phyloP scores from a whole-genome alignment of 139 green algal genomes.

The Medakamo hakoo region DNA sequence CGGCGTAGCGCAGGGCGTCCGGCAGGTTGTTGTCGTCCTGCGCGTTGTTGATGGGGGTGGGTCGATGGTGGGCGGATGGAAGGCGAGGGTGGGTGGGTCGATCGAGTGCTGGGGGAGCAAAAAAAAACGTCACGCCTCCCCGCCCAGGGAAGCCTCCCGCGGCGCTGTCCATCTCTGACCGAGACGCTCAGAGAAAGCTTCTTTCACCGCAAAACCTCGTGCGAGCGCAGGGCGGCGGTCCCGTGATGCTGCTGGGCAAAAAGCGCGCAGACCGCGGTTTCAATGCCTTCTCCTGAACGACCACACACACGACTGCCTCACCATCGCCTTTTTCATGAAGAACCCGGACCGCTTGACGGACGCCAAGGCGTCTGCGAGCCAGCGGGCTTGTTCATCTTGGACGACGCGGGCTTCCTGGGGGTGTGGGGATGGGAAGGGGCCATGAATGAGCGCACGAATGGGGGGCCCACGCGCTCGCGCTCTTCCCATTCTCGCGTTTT shows the following conservation, averaged over 20 bases:
- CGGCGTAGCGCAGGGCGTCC: slow-evolving; percentile 76
- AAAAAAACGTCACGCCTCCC: background rate
- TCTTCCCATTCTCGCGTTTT: too few relatives aligned
- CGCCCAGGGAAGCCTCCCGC: too few relatives aligned
- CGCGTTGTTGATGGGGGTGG: background rate
- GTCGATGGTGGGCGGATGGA: background rate
- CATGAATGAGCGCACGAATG: too few relatives aligned
- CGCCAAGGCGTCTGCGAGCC: slow-evolving; percentile 43
- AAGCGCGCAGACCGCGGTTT: background rate
- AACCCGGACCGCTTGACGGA: slow-evolving; percentile 63
- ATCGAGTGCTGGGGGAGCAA: background rate
- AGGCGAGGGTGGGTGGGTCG: background rate
- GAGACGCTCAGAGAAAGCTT: background rate
- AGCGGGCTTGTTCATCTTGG: slow-evolving; percentile 44
- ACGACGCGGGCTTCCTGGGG: background rate
- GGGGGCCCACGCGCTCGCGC: too few relatives aligned
- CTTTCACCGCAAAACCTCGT: background rate
- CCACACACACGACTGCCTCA: slow-evolving; percentile 12
- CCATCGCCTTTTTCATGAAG: slow-evolving; percentile 66
- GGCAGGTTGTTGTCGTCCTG: slow-evolving; percentile 89
- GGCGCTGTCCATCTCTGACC: too few relatives aligned
- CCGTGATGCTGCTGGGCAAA: background rate
- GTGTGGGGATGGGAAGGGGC: background rate
- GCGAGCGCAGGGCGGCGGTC: background rate
- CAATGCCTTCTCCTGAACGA: background rate